Base-by-base conservation (phyloP, 2,329 filamentous ascomycete species). In the Tolypocladium paradoxum region DNA sequence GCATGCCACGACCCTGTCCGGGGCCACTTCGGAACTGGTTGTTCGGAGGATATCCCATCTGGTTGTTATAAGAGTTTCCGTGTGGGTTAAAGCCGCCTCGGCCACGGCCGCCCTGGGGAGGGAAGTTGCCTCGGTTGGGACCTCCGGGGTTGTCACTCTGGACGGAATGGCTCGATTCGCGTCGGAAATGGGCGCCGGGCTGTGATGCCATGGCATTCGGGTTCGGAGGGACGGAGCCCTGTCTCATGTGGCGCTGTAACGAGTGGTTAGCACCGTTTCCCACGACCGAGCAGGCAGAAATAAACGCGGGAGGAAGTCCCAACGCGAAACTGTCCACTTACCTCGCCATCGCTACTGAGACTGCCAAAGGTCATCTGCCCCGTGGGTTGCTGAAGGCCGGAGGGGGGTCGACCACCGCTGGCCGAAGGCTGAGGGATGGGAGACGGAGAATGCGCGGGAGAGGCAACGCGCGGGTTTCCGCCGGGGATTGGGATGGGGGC, bases 361-460 rank as follows among this genome's bases (percentile, higher is more conserved):
- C 87, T 91, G 59, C 91, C 91, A 75, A 96, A 96, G 51, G 88
- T 81, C 69, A 85, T 84, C 64, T 83, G 85, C 48, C 70, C 69
- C 52, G 81, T 81, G 60, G 86, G 83, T 59, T 84, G 84, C 60
- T 85, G 78, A 58, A 90, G 79, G 58, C 81, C 81, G 35, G 89
- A 86, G 46, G 90, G 90, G 61, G 91, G 91, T 64, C 90, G 89
- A 61, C 90, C 90, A 64, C 90, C 93, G 64, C 85, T 88, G 35
- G 85, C 84, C 52, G 86, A 82, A 50, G 90, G 89, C 70, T 92
- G 88, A 34, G 93, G 92, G 62, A 97, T 97, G 5, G 93, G 93
- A 43, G 89, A 92, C 4, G 93, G 93, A 47, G 92, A 96, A 61
- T 87, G 85, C 49, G 88, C 84, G 6, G 93, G 93, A 47, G 91